Evolutionary conservation across 1,139 yeast species (phyloP).

Genomic region (Geotrichum siamense): DNA sequence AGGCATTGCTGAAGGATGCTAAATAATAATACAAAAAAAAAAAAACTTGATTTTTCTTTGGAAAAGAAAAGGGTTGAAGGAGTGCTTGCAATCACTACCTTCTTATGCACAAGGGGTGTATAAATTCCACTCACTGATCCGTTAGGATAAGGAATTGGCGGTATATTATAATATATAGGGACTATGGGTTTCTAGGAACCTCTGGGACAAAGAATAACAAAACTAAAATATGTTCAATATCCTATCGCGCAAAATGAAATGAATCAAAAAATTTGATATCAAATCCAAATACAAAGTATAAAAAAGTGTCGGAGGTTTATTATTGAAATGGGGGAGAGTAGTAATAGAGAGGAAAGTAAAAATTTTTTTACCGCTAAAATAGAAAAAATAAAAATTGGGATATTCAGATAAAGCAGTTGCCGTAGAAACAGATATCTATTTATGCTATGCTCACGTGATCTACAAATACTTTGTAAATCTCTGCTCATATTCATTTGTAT

Average conservation of each 20-base stretch:
- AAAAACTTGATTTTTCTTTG: not conserved
- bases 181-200: slow-evolving; percentile 4
- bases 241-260: not conserved
- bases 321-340: no score
- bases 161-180: slow-evolving; percentile 10
- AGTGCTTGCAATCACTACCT: slow-evolving; percentile 18
- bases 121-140: slow-evolving; percentile 11
- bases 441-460: no score
- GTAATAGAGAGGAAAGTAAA: no score
- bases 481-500: no score
- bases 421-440: no score
- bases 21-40: slow-evolving; percentile 6
- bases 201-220: not conserved
- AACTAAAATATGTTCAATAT: not conserved
- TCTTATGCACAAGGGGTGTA: slow-evolving; percentile 12
- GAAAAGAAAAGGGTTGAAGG: slow-evolving; percentile 4
- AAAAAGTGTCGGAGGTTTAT: no score
- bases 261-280: no score
- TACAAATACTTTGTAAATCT: no score
- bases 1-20: slow-evolving; percentile 10
- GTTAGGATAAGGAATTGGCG: slow-evolving; percentile 11
- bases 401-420: no score
- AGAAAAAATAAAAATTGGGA: no score
- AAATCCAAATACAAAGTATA: no score
- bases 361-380: no score